phyloP scores from a whole-genome alignment of 176 grass and related monocot genomes.

The Aegilops tauschii region DNA sequence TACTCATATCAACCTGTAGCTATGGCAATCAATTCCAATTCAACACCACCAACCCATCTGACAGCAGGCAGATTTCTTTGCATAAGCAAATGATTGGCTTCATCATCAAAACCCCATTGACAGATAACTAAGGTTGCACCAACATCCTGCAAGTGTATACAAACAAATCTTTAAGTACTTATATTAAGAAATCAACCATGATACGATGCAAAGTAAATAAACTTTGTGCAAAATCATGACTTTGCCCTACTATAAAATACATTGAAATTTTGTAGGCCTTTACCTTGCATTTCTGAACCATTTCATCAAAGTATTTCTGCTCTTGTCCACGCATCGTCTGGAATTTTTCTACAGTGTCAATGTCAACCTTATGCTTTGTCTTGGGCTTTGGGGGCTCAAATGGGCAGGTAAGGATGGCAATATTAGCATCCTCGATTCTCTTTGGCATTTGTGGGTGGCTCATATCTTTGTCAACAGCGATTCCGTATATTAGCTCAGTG shows the following conservation, averaged over 20 bases:
- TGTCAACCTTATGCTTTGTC: constrained; percentile 98
- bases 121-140: constrained; percentile 90
- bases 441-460: constrained; percentile 96
- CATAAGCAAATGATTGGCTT: constrained; percentile 93
- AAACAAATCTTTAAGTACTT: not conserved
- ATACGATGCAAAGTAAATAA: not conserved
- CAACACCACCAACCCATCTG: constrained; percentile 98
- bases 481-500: constrained; percentile 83
- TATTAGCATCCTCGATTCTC: constrained; percentile 82
- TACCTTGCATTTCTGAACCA: constrained; percentile 98
- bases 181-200: not conserved
- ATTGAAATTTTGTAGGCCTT: not conserved
- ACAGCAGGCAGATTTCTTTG: constrained; percentile 90
- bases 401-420: constrained; percentile 88
- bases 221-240: not conserved
- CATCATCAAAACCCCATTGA: constrained; percentile 97
- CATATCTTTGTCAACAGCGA: constrained; percentile 88
- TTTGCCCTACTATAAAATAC: not conserved
- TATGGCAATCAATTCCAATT: constrained; percentile 96
- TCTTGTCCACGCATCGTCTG: constrained; percentile 71
- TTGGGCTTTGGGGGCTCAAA: constrained; percentile 97
- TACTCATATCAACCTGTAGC: constrained; percentile 60
- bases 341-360: constrained; percentile 91
- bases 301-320: constrained; percentile 88
- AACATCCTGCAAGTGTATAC: constrained; percentile 54